Evolutionary conservation across 1,284 basidiomycete genomes (phyloP).

Genomic region (Puccinia brachypodii): DNA sequence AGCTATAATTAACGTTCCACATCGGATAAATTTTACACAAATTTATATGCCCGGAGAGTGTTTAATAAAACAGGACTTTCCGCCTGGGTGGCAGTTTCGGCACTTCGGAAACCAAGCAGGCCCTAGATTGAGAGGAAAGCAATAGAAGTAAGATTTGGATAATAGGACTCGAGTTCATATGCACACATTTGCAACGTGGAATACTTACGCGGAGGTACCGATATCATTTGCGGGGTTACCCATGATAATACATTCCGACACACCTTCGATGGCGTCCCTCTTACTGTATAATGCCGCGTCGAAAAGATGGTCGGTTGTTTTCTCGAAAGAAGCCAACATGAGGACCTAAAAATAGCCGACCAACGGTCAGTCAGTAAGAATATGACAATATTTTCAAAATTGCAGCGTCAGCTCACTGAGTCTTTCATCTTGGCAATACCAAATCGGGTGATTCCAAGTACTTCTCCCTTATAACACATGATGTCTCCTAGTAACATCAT

Average conservation of each 20-base stretch:
- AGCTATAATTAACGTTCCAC: not conserved
- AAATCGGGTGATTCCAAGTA: conserved; percentile 96
- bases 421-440: conserved; percentile 99
- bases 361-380: not conserved
- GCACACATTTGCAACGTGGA: not conserved
- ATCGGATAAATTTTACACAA: not conserved
- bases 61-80: conserved; percentile 42
- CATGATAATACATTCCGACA: conserved; percentile 99
- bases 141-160: not conserved
- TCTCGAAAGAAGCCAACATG: conserved; percentile 99
- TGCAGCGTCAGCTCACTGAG: conserved; percentile 65
- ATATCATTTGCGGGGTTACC: conserved; percentile 94
- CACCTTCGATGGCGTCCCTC: conserved; percentile 89
- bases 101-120: conserved; percentile 46
- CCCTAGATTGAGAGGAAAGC: not conserved
- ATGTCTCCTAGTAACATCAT: conserved; percentile 98
- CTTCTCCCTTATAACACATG: conserved; percentile 99
- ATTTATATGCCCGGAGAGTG: not conserved
- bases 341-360: conserved; percentile 58
- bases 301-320: conserved; percentile 98
- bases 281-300: conserved; percentile 96
- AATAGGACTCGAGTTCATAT: not conserved
- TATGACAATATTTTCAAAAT: not conserved
- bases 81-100: conserved; percentile 36
- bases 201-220: conserved; percentile 83